These are phyloP conservation scores for Rubia tinctorum DNA, from an alignment of 305 asterid species.

Conservation along the genomic window DNA sequence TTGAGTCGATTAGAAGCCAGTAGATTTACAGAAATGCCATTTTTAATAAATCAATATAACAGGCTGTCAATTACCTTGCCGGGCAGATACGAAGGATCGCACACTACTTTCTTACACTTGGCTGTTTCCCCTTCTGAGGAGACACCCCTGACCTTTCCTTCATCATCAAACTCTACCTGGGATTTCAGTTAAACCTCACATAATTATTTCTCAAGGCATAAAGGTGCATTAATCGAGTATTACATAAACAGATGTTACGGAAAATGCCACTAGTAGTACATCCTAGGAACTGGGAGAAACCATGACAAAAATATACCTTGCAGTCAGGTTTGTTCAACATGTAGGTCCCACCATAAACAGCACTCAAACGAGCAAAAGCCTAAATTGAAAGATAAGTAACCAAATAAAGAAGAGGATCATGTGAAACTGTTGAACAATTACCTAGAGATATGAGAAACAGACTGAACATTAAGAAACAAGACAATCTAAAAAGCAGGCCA, in stretches of 20 bases:
- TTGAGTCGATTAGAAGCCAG: not conserved
- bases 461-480: not conserved
- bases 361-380: slow-evolving; percentile 99
- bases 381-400: slow-evolving; percentile 18
- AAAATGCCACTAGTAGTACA: not conserved
- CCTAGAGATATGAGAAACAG: slow-evolving; percentile 7
- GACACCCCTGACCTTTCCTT: slow-evolving; percentile 90
- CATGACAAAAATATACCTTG: slow-evolving; percentile 51
- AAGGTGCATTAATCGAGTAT: not conserved
- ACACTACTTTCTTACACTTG: slow-evolving; percentile 93
- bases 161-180: slow-evolving; percentile 89
- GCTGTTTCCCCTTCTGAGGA: slow-evolving; percentile 99
- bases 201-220: not conserved
- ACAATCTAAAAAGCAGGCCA: slow-evolving; percentile 6
- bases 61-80: slow-evolving; percentile 55
- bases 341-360: slow-evolving; percentile 98
- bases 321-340: slow-evolving; percentile 97
- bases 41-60: slow-evolving; percentile 7
- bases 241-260: not conserved
- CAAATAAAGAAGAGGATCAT: not conserved
- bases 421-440: not conserved
- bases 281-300: not conserved
- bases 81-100: slow-evolving; percentile 94
- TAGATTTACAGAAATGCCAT: not conserved
- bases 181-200: not conserved